These are phyloP conservation scores for Dactylonectria macrodidyma DNA, from an alignment of 2,329 filamentous ascomycete species.

Conservation along the genomic window DNA sequence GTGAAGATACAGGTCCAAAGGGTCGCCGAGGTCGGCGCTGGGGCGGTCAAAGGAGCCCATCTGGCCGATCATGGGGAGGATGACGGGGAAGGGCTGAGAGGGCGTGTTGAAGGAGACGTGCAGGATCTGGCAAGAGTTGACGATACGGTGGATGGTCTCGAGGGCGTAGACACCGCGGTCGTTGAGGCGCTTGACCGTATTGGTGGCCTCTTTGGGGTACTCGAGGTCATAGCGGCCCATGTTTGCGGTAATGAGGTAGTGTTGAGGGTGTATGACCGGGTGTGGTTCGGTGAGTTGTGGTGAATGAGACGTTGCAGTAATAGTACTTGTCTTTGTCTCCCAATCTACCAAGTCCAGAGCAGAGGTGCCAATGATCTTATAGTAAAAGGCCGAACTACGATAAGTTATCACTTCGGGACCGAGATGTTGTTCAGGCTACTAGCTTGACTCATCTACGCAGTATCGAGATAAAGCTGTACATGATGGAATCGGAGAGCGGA, in stretches of 20 bases:
- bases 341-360: not conserved
- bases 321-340: not conserved
- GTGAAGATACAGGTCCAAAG: slow-evolving; percentile 85
- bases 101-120: slow-evolving; percentile 83
- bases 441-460: slow-evolving; percentile 6
- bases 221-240: slow-evolving; percentile 61
- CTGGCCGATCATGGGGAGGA: slow-evolving; percentile 88
- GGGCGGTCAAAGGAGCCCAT: slow-evolving; percentile 80
- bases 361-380: slow-evolving; percentile 8
- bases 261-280: slow-evolving; percentile 3
- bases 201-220: slow-evolving; percentile 75
- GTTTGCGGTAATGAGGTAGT: slow-evolving; percentile 17
- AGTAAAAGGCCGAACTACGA: slow-evolving; percentile 5
- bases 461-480: slow-evolving; percentile 9
- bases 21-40: slow-evolving; percentile 72
- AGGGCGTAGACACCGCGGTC: slow-evolving; percentile 79
- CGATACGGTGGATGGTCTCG: slow-evolving; percentile 79
- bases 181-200: slow-evolving; percentile 78
- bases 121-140: slow-evolving; percentile 81
- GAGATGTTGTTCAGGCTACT: not conserved
- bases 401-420: slow-evolving; percentile 21
- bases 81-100: slow-evolving; percentile 79
- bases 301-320: not conserved
- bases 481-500: slow-evolving; percentile 22
- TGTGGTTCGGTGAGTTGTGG: not conserved